phyloP scores from a whole-genome alignment of 2,329 filamentous ascomycete genomes.

The Fusarium udum region DNA sequence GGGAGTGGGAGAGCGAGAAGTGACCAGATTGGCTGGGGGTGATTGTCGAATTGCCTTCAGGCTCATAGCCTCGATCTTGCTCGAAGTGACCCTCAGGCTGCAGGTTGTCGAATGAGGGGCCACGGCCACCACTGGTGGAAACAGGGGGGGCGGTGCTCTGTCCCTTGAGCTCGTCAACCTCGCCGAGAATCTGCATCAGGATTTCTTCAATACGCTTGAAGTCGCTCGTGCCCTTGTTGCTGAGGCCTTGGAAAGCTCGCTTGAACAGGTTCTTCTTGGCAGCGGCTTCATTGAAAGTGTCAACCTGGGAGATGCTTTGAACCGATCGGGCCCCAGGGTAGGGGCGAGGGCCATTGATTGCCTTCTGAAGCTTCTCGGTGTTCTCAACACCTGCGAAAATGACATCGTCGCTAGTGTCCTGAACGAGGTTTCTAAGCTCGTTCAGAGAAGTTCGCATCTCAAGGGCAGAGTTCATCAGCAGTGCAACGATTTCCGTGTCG shows the following conservation, averaged over 20 bases:
- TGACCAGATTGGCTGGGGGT: slow-evolving; percentile 80
- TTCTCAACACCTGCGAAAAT: slow-evolving; percentile 89
- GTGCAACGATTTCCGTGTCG: slow-evolving; percentile 95
- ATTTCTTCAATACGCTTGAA: slow-evolving; percentile 89
- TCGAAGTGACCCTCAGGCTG: slow-evolving; percentile 71
- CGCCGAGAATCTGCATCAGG: slow-evolving; percentile 89
- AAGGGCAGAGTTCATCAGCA: slow-evolving; percentile 89
- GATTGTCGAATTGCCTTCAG: slow-evolving; percentile 78
- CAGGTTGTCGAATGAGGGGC: slow-evolving; percentile 74
- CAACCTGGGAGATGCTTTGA: slow-evolving; percentile 64
- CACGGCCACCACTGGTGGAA: slow-evolving; percentile 59
- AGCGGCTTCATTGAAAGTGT: slow-evolving; percentile 65
- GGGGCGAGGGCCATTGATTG: slow-evolving; percentile 86
- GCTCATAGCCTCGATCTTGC: slow-evolving; percentile 80
- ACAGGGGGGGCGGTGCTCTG: slow-evolving; percentile 59
- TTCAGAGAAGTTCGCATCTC: slow-evolving; percentile 98
- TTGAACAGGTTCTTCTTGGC: slow-evolving; percentile 94
- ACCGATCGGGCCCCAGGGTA: slow-evolving; percentile 75
- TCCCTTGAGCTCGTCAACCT: slow-evolving; percentile 85
- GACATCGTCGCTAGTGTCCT: slow-evolving; percentile 82
- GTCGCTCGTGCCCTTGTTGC: slow-evolving; percentile 87
- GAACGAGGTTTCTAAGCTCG: slow-evolving; percentile 91
- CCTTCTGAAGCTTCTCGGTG: slow-evolving; percentile 84
- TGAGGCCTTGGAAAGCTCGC: slow-evolving; percentile 89
- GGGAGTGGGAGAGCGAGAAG: slow-evolving; percentile 68